Evolutionary conservation across 1,139 yeast species (phyloP).

Genomic region (Ogataea hybrid): DNA sequence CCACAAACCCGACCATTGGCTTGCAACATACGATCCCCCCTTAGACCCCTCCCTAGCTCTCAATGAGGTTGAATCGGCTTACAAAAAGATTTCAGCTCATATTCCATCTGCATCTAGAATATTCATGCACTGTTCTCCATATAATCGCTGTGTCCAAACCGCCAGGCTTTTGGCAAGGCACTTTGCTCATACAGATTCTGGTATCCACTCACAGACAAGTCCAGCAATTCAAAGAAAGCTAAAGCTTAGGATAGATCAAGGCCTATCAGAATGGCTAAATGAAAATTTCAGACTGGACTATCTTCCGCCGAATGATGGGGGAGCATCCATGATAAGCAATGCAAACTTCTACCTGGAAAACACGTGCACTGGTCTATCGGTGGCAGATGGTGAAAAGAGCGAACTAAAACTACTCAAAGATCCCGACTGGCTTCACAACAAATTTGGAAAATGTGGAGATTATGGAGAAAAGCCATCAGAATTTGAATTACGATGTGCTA

Average conservation of each 20-base stretch:
- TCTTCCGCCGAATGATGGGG: conserved; percentile 41
- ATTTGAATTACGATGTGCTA: conserved; percentile 41
- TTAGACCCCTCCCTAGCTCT: conserved; percentile 24
- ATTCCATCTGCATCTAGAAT: conserved; percentile 17
- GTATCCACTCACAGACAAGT: background rate
- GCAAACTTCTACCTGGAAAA: conserved; percentile 34
- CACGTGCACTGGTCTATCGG: conserved; percentile 2
- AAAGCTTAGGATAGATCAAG: conserved; percentile 36
- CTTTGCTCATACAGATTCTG: conserved; percentile 5
- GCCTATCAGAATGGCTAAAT: conserved; percentile 39
- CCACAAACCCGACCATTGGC: conserved; percentile 27
- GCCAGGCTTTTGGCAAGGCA: conserved; percentile 42
- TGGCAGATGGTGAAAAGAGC: background rate
- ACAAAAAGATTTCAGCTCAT: conserved; percentile 24
- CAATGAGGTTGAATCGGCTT: conserved; percentile 28
- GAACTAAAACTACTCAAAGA: conserved; percentile 22
- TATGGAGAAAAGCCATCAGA: conserved; percentile 33
- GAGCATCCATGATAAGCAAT: conserved; percentile 36
- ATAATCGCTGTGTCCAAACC: conserved; percentile 87
- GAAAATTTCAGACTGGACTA: conserved; percentile 35
- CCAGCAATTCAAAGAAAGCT: no score
- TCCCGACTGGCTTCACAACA: conserved; percentile 30
- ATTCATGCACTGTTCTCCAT: conserved; percentile 62
- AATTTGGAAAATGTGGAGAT: conserved; percentile 34
- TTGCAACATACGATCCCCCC: conserved; percentile 35